Conservation (phyloP, 2,329 filamentous ascomycete species). For the Fusarium austroafricanum region DNA sequence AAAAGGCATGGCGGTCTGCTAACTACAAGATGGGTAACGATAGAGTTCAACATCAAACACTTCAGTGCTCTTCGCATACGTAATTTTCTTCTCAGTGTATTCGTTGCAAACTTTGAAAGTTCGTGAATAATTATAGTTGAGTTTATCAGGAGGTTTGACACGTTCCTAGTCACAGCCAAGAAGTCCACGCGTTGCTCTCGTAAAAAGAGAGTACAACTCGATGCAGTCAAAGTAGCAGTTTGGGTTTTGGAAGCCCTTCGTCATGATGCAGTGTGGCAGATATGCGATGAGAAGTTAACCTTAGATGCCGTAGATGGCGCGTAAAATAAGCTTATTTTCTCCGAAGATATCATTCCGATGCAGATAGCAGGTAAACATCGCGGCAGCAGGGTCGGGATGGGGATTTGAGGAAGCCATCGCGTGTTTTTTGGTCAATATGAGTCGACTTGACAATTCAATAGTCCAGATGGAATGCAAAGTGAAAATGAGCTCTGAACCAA, state of each 20-base stretch:
- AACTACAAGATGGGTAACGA: neutral
- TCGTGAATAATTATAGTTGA: neutral
- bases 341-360: neutral
- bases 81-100: neutral
- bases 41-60: neutral
- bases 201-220: neutral
- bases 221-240: slow-evolving; percentile 10
- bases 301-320: too few species aligned
- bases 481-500: too few species aligned
- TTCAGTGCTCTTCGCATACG: neutral
- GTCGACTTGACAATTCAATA: neutral
- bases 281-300: too few species aligned
- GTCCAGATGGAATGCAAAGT: too few species aligned
- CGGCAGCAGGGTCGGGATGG: neutral
- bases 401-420: neutral
- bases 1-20: neutral
- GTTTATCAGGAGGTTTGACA: neutral
- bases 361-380: too few species aligned
- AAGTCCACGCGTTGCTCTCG: neutral
- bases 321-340: too few species aligned
- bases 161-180: neutral
- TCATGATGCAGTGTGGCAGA: too few species aligned
- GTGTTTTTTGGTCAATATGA: too few species aligned
- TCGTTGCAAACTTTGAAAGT: neutral
- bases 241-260: neutral